Percentiles rank a stretch among this genome's conserved stretches.
phyloP scores from a whole-genome alignment of 2,329 filamentous ascomycete genomes.

The Pseudogymnoascus sp. region DNA sequence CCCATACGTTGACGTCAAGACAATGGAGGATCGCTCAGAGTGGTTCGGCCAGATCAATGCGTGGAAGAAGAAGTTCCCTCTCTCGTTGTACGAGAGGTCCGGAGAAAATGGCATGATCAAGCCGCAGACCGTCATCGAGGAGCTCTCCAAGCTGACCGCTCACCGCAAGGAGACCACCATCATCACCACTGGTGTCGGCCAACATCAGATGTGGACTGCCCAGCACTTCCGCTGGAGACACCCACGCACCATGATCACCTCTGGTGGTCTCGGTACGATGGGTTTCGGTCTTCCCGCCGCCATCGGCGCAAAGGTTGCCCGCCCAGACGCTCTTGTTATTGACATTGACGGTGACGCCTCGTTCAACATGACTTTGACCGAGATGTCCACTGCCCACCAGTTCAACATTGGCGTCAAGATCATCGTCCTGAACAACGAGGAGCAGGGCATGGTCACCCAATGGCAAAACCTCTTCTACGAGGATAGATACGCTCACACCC shows the following conservation, averaged over 20 bases:
- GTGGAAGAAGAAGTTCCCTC: constrained; percentile 90
- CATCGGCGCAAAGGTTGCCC: constrained; percentile 87
- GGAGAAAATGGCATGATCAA: constrained; percentile 77
- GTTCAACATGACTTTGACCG: constrained; percentile 97
- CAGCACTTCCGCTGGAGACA: constrained; percentile 94
- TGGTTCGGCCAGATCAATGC: constrained; percentile 86
- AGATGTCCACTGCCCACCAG: constrained; percentile 85
- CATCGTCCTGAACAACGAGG: constrained; percentile 91
- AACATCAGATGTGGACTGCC: constrained; percentile 98
- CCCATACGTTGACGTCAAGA: constrained; percentile 58
- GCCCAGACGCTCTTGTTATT: constrained; percentile 57
- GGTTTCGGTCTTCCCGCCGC: constrained; percentile 90
- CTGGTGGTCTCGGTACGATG: constrained; percentile 93
- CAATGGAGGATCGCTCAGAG: constrained; percentile 60
- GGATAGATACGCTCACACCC: constrained; percentile 85
- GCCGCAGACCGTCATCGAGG: constrained; percentile 87
- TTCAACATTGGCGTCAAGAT: constrained; percentile 97
- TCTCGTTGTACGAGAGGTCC: constrained; percentile 72
- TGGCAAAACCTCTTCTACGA: constrained; percentile 98
- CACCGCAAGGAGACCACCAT: constrained; percentile 76
- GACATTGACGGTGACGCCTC: constrained; percentile 98
- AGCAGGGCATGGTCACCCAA: constrained; percentile 98
- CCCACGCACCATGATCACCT: constrained; percentile 91
- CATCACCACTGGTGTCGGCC: constrained; percentile 89
- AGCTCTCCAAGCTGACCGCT: constrained; percentile 76